Percentiles rank a stretch among this genome's conserved stretches.
These are phyloP conservation scores for Cutaneotrichosporon mucoides DNA, from an alignment of 1,284 basidiomycete species.

Conservation along the genomic window DNA sequence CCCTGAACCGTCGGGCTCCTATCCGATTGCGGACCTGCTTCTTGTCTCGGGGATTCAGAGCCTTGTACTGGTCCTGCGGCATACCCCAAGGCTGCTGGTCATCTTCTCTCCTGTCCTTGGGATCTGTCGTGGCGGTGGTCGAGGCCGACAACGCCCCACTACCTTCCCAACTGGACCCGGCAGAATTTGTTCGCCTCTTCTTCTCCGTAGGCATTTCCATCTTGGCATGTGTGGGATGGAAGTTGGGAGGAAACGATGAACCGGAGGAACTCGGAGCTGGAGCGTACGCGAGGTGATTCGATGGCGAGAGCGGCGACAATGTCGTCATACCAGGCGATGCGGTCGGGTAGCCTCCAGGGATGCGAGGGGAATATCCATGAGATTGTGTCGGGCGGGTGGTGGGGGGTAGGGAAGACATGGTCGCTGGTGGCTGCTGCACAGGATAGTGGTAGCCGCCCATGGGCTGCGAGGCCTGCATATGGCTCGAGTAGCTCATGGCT, in stretches of 20 bases:
- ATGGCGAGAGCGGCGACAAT: constrained; percentile 18
- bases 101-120: constrained; percentile 10
- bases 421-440: constrained; percentile 11
- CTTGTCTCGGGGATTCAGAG: constrained; percentile 41
- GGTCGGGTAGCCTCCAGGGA: constrained; percentile 15
- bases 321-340: constrained; percentile 17
- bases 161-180: constrained; percentile 12
- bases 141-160: constrained; percentile 1
- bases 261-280: constrained; percentile 3
- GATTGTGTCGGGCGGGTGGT: constrained; percentile 1
- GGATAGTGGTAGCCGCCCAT: constrained; percentile 19
- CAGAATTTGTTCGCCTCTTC: constrained; percentile 13
- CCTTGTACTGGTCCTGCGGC: constrained; percentile 45
- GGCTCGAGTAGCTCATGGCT: constrained; percentile 21
- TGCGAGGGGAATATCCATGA: constrained; percentile 19
- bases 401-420: constrained; percentile 16
- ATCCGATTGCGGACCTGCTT: constrained; percentile 45
- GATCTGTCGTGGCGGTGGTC: neutral
- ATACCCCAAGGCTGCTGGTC: constrained; percentile 43
- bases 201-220: constrained; percentile 5
- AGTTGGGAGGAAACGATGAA: constrained; percentile 14
- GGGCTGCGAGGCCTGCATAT: constrained; percentile 13
- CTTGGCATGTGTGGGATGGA: constrained; percentile 11
- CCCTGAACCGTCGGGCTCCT: constrained; percentile 41
- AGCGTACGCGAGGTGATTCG: constrained; percentile 15